Evolutionary conservation across 2,329 filamentous ascomycete species (phyloP), one percentile per base, ranked within the genome.

Genomic region (Septoria linicola): DNA sequence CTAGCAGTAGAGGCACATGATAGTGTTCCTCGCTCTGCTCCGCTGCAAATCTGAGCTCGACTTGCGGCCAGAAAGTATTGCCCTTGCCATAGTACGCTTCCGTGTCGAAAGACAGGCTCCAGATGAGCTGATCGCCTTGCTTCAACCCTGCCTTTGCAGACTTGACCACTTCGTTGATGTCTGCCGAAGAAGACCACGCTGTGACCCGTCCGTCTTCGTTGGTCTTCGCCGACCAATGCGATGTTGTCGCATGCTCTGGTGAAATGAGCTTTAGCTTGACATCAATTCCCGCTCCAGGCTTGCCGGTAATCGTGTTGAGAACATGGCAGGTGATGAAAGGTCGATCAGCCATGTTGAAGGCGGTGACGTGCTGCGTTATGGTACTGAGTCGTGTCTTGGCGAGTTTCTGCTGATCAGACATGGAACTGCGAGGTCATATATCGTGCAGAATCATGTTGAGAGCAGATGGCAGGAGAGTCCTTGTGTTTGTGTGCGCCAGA

Each of bases 321-420:
- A 91, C 81, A 76, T 93, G 88, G 76, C 88, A 92, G 69, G 88
- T 92, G 65, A 93, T 92, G 66, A 81, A 82, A 60, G 68, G 76
- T 68, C 61, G 63, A 43, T 55, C 35, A 32, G 62, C 53, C 61
- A 63, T 61, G 20, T 19, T 54, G 44, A 13, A 43, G 11, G 51
- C 8, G 31, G 32, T n/a, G 14, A 59, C 42, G 13, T 58, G 57
- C 20, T 36, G 21, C 3, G 49, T 34, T 6, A 59, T 53, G 4
- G 49, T 31, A 8, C 31, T 30, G 6, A 59, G 49, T 48, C 57
- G 54, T 40, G 50, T 32, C 42, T 31, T 14, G 8, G 49, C 25
- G 25, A 14, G 25, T 8, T 36, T n/a, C 17, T 19, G 21, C 14
- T 3, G 8, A 6, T 41, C 17, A 8, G n/a, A 20, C 16, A 20